phyloP scores from a whole-genome alignment of 2,329 filamentous ascomycete species.

The Thielaviopsis cerberus region DNA sequence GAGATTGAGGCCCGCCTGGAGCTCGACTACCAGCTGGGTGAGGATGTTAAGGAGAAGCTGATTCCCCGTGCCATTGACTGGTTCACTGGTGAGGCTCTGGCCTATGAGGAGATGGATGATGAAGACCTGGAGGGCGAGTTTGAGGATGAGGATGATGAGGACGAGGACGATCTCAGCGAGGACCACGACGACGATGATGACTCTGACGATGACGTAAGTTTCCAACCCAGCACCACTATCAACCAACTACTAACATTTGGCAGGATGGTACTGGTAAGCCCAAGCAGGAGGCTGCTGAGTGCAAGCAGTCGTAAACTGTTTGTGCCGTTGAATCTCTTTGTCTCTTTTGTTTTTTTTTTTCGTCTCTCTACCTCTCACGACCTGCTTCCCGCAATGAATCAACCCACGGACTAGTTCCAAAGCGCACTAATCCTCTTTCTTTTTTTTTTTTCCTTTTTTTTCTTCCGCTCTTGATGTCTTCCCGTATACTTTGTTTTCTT shows the following conservation, averaged over 20 bases:
- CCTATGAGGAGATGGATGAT: conserved; percentile 78
- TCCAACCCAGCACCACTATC: conserved; percentile 7
- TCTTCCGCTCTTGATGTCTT: background rate
- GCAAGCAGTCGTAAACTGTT: conserved; percentile 67
- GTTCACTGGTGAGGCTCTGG: conserved; percentile 96
- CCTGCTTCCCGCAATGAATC: background rate
- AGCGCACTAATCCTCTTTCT: background rate
- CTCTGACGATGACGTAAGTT: conserved; percentile 56
- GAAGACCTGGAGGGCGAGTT: conserved; percentile 72
- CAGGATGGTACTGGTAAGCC: conserved; percentile 77
- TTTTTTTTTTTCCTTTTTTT: background rate
- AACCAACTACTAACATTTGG: conserved; percentile 6
- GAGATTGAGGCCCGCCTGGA: conserved; percentile 97
- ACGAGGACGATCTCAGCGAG: conserved; percentile 68
- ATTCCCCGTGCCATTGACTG: conserved; percentile 97
- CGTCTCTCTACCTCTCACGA: background rate
- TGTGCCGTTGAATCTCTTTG: background rate
- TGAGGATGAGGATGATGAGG: conserved; percentile 83
- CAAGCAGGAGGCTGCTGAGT: conserved; percentile 85
- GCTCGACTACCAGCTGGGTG: conserved; percentile 93
- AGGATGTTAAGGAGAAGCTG: conserved; percentile 99
- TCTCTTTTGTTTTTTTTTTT: conserved; percentile 4
- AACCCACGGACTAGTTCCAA: background rate
- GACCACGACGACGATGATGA: conserved; percentile 70
- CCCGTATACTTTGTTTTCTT: background rate